Conservation (phyloP, 2,329 filamentous ascomycete species). For the Nothophaeocryptopus gaeumannii region DNA sequence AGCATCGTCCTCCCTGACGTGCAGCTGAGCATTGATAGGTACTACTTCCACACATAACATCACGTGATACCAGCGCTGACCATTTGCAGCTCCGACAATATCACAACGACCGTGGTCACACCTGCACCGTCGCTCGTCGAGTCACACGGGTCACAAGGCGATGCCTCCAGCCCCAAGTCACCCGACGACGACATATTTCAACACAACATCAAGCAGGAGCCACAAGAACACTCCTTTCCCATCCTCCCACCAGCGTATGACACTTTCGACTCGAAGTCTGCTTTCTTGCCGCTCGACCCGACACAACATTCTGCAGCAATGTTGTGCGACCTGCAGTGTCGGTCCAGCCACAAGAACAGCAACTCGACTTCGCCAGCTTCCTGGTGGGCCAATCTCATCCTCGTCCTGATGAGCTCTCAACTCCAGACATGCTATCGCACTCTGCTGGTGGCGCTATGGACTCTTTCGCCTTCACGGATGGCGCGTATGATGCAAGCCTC, state of each 20-base stretch:
- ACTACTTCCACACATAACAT: constrained; percentile 4
- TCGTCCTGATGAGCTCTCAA: constrained; percentile 32
- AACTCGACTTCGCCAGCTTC: constrained; percentile 20
- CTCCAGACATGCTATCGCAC: constrained; percentile 35
- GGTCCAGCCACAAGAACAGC: constrained; percentile 55
- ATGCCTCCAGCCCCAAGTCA: constrained; percentile 27
- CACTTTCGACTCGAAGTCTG: constrained; percentile 35
- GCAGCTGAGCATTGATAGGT: constrained; percentile 27
- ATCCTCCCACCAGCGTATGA: constrained; percentile 28
- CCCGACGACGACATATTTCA: constrained; percentile 27
- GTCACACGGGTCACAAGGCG: constrained; percentile 28
- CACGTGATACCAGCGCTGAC: background rate
- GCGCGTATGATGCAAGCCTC: constrained; percentile 34
- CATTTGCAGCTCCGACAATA: constrained; percentile 3
- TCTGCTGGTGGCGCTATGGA: constrained; percentile 35
- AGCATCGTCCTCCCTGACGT: constrained; percentile 34
- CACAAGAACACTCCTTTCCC: constrained; percentile 24
- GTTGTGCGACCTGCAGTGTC: constrained; percentile 99
- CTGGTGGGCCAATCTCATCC: constrained; percentile 32
- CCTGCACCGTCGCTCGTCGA: constrained; percentile 31
- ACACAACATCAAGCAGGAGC: constrained; percentile 33
- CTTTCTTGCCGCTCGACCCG: constrained; percentile 71
- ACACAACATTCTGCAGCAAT: constrained; percentile 99
- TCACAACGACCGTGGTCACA: constrained; percentile 19
- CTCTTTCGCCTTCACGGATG: constrained; percentile 37